Evolutionary conservation across 495 filamentous ascomycete genomes (phyloP).

Genomic region (Trichodelitschia bisporula): DNA sequence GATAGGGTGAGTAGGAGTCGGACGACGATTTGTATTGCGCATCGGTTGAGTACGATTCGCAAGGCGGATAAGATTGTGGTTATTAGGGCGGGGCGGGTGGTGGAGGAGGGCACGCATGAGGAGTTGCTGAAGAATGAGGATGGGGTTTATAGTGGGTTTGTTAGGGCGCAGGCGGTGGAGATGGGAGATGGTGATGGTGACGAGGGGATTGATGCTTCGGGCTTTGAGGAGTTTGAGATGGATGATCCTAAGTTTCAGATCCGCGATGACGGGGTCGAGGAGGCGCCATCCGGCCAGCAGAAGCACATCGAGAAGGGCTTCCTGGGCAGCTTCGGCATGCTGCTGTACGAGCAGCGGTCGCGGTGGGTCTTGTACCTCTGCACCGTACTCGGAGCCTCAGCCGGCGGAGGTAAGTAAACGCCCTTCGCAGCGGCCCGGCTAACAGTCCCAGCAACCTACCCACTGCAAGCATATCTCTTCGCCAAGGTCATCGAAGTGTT

Average conservation of each 20-base stretch:
- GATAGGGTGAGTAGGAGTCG: conserved; percentile 25
- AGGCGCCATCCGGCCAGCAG: not conserved
- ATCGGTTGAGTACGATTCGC: conserved; percentile 30
- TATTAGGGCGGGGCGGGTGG: conserved; percentile 23
- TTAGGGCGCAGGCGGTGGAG: conserved; percentile 7
- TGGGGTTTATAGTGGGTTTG: conserved; percentile 8
- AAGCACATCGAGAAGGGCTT: not conserved
- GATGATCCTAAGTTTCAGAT: not conserved
- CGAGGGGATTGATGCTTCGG: conserved; percentile 10
- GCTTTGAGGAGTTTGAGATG: conserved; percentile 14
- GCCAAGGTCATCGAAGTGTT: not conserved
- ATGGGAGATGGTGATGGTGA: conserved; percentile 2
- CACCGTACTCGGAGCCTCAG: not conserved
- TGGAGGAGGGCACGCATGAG: conserved; percentile 10
- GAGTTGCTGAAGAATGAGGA: conserved; percentile 8
- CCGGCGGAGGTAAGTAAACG: not conserved
- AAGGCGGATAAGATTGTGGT: conserved; percentile 24
- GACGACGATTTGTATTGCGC: conserved; percentile 39
- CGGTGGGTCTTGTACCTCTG: not conserved
- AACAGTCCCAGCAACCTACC: too few relatives aligned
- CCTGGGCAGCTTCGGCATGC: conserved; percentile 4
- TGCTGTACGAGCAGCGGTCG: conserved; percentile 1
- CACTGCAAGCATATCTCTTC: not conserved
- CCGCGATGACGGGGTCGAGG: not conserved
- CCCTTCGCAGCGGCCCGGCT: not conserved